Evolutionary conservation across 106 monocot genomes (phyloP), one percentile per base, ranked within the genome.

Genomic region (Amphibolis antarctica): DNA sequence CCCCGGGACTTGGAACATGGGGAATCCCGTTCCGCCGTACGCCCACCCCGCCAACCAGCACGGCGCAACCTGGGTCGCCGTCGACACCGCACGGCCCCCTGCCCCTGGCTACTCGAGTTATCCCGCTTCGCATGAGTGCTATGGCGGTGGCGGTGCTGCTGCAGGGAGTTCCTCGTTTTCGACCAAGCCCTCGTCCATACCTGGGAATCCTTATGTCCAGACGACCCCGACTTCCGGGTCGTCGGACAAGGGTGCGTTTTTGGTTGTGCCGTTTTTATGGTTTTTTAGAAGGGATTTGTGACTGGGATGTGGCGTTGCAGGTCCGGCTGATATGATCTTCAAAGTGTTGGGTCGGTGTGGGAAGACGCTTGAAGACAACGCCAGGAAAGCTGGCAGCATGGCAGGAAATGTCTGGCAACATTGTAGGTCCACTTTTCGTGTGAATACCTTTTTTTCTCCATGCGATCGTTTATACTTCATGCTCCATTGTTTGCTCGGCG

Each of bases 381-480:
- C 82, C 25, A 75, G 42, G 63, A 83, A 85, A 67, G 85, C 92
- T 14, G 78, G 70, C 10, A 72, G 68, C 25, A 44, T 65, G 20
- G 77, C 88, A 10, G 80, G 73, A 29, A 85, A 82, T 54, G 69
- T 93, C 62, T 93, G 92, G 92, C 72, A 81, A 6, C 92, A 93
- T 59, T 82, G 92, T 92, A 80, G 12, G 21, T 53, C 23, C 59
- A 44, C 45, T 24, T 21, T 15, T 49, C 1, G 27, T 26, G 23
- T 9, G 25, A 17, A 17, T 26, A 57, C 11, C 0, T 26, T 12
- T 57, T 20, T 22, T 53, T 9, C 22, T 53, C 15, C 53, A 53
- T 44, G 29, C 21, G 54, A 29, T 67, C 21, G 14, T 31, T 49
- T 51, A 9, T 7, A 23, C 49, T 66, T 27, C 24, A 13, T 17